phyloP scores from a whole-genome alignment of 352 stramenopile species.

The Phytophthora ohioensis region DNA sequence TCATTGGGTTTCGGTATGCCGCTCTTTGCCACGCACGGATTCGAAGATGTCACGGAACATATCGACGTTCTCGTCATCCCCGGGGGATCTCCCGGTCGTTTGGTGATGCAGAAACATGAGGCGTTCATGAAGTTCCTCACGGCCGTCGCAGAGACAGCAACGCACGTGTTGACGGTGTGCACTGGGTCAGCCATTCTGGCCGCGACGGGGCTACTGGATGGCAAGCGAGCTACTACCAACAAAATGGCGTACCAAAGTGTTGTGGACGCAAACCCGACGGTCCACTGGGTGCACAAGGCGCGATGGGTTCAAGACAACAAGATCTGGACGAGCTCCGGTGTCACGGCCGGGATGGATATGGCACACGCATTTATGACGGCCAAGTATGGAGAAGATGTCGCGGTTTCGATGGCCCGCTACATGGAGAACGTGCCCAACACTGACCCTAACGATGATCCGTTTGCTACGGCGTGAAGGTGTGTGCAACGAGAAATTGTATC shows the following conservation, averaged over 20 bases:
- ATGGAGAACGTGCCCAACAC: slow-evolving; percentile 56
- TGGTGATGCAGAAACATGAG: slow-evolving; percentile 45
- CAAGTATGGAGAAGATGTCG: slow-evolving; percentile 37
- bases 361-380: slow-evolving; percentile 51
- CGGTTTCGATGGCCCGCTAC: slow-evolving; percentile 42
- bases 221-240: slow-evolving; percentile 67
- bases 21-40: slow-evolving; percentile 47
- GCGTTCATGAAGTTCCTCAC: slow-evolving; percentile 55
- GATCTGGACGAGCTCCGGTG: slow-evolving; percentile 66
- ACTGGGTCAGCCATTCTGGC: slow-evolving; percentile 60
- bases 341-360: slow-evolving; percentile 76
- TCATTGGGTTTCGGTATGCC: slow-evolving; percentile 44
- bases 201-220: slow-evolving; percentile 52
- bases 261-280: slow-evolving; percentile 35
- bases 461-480: slow-evolving; percentile 34
- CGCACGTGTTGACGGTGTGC: slow-evolving; percentile 63
- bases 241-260: slow-evolving; percentile 60
- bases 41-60: slow-evolving; percentile 33
- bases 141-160: slow-evolving; percentile 33
- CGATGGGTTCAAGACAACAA: slow-evolving; percentile 69
- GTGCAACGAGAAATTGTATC: too few relatives aligned
- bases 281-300: slow-evolving; percentile 64
- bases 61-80: slow-evolving; percentile 61
- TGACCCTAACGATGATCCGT: slow-evolving; percentile 52
- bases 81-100: slow-evolving; percentile 38